Base-by-base conservation (phyloP, 306 rosid species). In the Cicer yamashitae region DNA sequence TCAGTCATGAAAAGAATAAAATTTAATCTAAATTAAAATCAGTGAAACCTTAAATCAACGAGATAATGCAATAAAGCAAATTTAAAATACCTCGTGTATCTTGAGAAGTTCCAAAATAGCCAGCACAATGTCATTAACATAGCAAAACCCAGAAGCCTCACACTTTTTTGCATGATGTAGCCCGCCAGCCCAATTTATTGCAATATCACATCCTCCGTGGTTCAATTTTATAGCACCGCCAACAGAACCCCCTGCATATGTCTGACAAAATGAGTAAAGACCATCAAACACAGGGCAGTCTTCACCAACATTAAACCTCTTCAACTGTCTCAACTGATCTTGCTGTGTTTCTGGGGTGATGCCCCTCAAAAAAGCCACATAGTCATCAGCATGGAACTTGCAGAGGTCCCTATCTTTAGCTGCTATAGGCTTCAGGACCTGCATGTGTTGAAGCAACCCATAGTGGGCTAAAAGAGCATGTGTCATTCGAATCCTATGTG, bases 261-360 rank as follows among this genome's bases (percentile, higher is more conserved):
- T 81, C 59, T 84, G 88, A 61, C 88, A 84, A 71, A 84, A 84
- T 34, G 88, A 75, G 67, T 81, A 84, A 56, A 84, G 88, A 65
- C 88, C 88, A 78, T 81, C 83, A 84, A 84, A 84, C 17, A 84
- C 87, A 15, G 87, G 87, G 7, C 65, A 59, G 41, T 59, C 88
- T 74, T 84, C 88, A 43, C 85, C 88, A 63, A 84, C 85, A 52
- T 84, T 84, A 74, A 84, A 84, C 75, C 88, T 77, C 83, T 81
- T 84, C 60, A 84, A 67, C 62, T 81, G 88, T 57, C 88, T 74
- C 13, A 84, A 56, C 74, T 81, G 85, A 74, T 84, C 83, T 37
- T 84, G 88, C 79, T 84, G 88, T 10, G 88, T 78, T 70, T 84
- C 88, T n/a, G 85, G 88, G 56, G 85, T 81, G 70, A 84, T 84